phyloP scores from a whole-genome alignment of 352 stramenopile genomes.

The Phytophthora citrophthora region DNA sequence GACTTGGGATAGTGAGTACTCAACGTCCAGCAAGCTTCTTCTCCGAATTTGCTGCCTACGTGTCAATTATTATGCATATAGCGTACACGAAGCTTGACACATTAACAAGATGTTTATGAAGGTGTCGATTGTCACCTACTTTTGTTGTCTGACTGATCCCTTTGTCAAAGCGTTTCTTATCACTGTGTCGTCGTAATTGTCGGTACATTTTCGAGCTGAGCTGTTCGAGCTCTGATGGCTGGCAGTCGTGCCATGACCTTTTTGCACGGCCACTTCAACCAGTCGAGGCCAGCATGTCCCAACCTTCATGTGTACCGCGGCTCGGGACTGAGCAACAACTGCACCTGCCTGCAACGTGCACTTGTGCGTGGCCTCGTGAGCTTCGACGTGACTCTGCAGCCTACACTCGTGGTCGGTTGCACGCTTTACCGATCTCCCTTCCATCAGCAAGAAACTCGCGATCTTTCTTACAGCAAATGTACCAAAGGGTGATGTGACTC shows the following conservation, averaged over 20 bases:
- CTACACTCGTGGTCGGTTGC: background rate
- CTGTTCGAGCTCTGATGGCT: conserved; percentile 1
- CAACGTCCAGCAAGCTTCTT: background rate
- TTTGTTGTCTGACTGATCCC: no score
- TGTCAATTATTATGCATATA: no score
- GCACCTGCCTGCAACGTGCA: conserved; percentile 10
- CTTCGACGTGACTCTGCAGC: background rate
- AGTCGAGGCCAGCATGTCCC: conserved; percentile 10
- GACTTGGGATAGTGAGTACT: no score
- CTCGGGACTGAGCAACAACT: conserved; percentile 13
- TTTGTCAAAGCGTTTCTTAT: no score
- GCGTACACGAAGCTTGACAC: background rate
- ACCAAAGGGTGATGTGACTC: background rate
- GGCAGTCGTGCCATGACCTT: conserved; percentile 6
- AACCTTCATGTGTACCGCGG: conserved; percentile 14
- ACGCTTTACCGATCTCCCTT: background rate
- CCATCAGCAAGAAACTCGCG: background rate
- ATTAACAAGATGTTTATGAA: conserved; percentile 4
- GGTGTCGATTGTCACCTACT: no score
- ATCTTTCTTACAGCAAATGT: conserved; percentile 13
- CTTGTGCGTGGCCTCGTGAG: background rate
- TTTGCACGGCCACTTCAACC: conserved; percentile 14
- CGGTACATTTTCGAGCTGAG: background rate
- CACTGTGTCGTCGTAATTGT: no score
- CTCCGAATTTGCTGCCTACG: no score